Evolutionary conservation across 306 rosid genomes (phyloP).

Genomic region (Rosa lucieae): DNA sequence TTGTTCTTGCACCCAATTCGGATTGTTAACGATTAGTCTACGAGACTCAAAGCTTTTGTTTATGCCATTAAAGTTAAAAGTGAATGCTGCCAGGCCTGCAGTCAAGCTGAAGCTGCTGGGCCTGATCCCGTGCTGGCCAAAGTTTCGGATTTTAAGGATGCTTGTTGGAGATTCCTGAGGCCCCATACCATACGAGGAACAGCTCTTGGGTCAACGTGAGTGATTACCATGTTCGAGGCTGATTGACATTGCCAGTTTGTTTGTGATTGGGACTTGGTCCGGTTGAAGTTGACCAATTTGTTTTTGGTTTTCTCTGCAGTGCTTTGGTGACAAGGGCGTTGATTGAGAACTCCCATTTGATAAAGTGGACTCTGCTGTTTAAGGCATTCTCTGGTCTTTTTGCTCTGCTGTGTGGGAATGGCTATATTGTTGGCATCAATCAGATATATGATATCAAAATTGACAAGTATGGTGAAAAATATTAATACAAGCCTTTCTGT

Average conservation of each 20-base stretch:
- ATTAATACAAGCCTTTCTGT: constrained; percentile 15
- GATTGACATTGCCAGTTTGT: not conserved
- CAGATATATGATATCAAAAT: constrained; percentile 92
- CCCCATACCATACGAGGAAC: constrained; percentile 98
- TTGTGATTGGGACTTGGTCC: not conserved
- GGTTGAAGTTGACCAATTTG: constrained; percentile 21
- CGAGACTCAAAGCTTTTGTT: constrained; percentile 11
- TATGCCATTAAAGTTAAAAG: constrained; percentile 30
- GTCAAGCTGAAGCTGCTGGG: constrained; percentile 77
- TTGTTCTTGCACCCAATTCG: not conserved
- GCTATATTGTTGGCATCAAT: constrained; percentile 96
- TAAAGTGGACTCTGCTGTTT: constrained; percentile 87
- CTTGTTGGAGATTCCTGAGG: constrained; percentile 96
- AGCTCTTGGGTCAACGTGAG: constrained; percentile 83
- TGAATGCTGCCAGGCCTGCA: constrained; percentile 70
- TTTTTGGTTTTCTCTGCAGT: constrained; percentile 48
- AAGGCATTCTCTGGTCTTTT: constrained; percentile 88
- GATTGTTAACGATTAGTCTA: not conserved
- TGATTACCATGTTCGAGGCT: not conserved
- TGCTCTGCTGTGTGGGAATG: constrained; percentile 91
- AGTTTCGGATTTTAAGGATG: constrained; percentile 72
- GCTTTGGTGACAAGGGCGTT: constrained; percentile 89
- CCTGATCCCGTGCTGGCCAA: constrained; percentile 60
- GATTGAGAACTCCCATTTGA: constrained; percentile 83
- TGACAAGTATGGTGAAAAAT: constrained; percentile 72